These are phyloP conservation scores for Rostrohypoxylon terebratum DNA, from an alignment of 495 filamentous ascomycete genomes.

Conservation along the genomic window DNA sequence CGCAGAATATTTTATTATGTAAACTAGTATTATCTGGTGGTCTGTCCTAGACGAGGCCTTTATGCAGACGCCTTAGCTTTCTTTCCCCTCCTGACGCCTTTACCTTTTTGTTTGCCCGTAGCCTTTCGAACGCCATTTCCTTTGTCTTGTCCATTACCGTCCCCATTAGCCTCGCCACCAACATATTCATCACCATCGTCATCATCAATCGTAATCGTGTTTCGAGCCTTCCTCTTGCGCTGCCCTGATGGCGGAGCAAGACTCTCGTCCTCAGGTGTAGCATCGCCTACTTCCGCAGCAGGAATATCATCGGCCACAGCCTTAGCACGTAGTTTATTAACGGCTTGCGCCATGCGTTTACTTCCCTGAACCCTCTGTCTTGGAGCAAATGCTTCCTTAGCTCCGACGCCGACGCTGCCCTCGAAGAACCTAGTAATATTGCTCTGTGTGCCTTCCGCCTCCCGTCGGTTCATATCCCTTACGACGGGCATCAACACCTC, in stretches of 20 bases:
- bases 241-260: conserved; percentile 8
- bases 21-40: not conserved
- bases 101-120: conserved; percentile 37
- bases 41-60: not conserved
- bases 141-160: conserved; percentile 8
- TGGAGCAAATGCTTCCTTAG: conserved; percentile 80
- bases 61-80: conserved; percentile 49
- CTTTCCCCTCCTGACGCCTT: conserved; percentile 49
- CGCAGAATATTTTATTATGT: too few relatives aligned
- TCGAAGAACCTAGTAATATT: conserved; percentile 94
- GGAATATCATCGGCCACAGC: conserved; percentile 31
- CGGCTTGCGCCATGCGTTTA: conserved; percentile 85
- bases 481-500: conserved; percentile 96
- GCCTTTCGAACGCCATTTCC: conserved; percentile 42
- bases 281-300: not conserved
- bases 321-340: conserved; percentile 70
- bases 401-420: conserved; percentile 54
- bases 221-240: conserved; percentile 43
- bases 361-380: conserved; percentile 73
- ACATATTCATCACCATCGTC: conserved; percentile 42
- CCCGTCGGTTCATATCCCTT: conserved; percentile 88
- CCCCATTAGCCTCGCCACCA: conserved; percentile 21
- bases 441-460: conserved; percentile 88
- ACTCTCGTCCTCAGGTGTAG: conserved; percentile 37
- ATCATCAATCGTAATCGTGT: conserved; percentile 43